Evolutionary conservation across 768 basidiomycete genomes (phyloP).

Genomic region (Tulasnella sp.): DNA sequence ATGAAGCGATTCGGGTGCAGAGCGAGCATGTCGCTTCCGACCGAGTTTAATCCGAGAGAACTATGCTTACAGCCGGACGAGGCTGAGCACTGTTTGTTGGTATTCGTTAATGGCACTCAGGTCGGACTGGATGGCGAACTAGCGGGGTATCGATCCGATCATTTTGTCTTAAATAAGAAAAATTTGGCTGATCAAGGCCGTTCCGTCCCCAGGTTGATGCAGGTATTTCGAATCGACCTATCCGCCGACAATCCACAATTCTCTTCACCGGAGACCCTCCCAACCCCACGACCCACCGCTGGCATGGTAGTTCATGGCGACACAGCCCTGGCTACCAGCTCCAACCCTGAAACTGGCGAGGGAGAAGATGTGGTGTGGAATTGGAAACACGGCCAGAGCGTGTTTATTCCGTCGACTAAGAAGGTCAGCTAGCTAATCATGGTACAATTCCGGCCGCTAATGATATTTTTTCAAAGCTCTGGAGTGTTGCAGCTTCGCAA

Average conservation of each 20-base stretch:
- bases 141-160: too few species aligned
- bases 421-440: too few species aligned
- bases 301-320: not conserved
- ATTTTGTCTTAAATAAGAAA: too few species aligned
- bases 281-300: not conserved
- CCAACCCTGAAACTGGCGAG: not conserved
- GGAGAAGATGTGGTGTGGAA: not conserved
- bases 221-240: too few species aligned
- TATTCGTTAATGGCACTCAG: too few species aligned
- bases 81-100: too few species aligned
- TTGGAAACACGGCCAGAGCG: not conserved
- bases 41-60: not conserved
- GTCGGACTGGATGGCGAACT: too few species aligned
- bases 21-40: not conserved
- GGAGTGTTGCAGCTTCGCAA: not conserved
- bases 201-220: too few species aligned
- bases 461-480: not conserved
- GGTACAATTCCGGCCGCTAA: not conserved
- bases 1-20: not conserved
- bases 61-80: not conserved
- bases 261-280: too few species aligned
- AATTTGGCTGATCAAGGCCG: too few species aligned
- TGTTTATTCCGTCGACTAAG: not conserved
- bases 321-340: not conserved
- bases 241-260: too few species aligned